Evolutionary conservation across 2,329 filamentous ascomycete genomes (phyloP), one percentile per base, ranked within the genome.

Genomic region (Hypoxylon rubiginosum): DNA sequence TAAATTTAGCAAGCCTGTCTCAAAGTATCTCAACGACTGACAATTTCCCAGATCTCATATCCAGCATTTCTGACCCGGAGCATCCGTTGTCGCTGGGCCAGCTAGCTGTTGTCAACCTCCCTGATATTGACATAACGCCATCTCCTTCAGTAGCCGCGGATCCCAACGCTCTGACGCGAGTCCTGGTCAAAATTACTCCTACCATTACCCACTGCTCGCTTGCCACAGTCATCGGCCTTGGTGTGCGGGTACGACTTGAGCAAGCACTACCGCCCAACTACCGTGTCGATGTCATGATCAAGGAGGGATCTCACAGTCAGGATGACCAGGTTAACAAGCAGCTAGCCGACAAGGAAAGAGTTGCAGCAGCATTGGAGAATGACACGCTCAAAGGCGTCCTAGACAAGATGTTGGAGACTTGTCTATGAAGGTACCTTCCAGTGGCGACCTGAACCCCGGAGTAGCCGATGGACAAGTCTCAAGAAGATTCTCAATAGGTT

Each of bases 301-400:
- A 98, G 80, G 92, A 97, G 80, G 95, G 94, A 67, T 96, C 94
- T n/a, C 96, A 98, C 79, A 93, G 90, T 70, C 97, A 97, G 66
- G 95, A 93, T 49, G 94, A 97, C 68, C 94, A 97, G 78, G 94
- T 97, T 56, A 97, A 97, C 82, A 97, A 97, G 84, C 96, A 99
- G 81, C 83, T 99, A 46, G 92, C 90, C 34, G 96, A 99, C 81
- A 99, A 98, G 84, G 96, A 99, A 82, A 86, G 96, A 66, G 96
- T 99, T 48, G 94, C 95, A 1, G 96, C 96, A 9, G 96, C 96
- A 6, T 97, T 97, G 73, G 96, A 98, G 80, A 99, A 99, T 77
- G 92, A 92, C 61, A 97, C 92, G 0, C 82, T 99, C 65, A 93
- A 93, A 84, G 90, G 90, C 43, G 92, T 97, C 32, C 85, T 99